Conservation (phyloP, 2,329 filamentous ascomycete genomes). For the Penicillium thymicola region DNA sequence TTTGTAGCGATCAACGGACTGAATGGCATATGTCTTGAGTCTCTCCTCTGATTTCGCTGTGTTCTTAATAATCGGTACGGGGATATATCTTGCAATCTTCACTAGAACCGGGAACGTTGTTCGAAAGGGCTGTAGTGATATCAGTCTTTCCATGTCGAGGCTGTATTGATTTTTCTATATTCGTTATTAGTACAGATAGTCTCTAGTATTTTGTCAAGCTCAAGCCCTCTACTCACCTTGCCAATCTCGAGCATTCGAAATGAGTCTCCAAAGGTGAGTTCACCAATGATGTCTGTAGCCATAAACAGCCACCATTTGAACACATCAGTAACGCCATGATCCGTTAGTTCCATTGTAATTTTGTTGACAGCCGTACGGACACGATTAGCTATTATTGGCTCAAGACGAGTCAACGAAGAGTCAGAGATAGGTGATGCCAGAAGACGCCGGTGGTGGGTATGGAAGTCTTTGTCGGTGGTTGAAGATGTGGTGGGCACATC, state of each 20-base stretch:
- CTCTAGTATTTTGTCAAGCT: background rate
- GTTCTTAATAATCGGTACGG: conserved; percentile 23
- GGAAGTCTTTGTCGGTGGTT: conserved; percentile 39
- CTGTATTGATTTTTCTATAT: conserved; percentile 45
- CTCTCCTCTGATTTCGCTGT: conserved; percentile 19
- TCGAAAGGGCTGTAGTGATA: conserved; percentile 17
- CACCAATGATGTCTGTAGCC: conserved; percentile 54
- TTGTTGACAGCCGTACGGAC: conserved; percentile 41
- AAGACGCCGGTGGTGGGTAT: conserved; percentile 43
- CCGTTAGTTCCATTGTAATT: conserved; percentile 47
- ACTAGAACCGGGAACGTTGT: conserved; percentile 26
- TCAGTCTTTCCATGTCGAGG: conserved; percentile 33
- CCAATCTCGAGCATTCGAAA: conserved; percentile 53
- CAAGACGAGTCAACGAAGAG: conserved; percentile 28
- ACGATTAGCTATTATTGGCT: conserved; percentile 41
- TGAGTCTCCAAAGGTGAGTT: conserved; percentile 56
- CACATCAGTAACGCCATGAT: conserved; percentile 43
- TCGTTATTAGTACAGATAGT: background rate
- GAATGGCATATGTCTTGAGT: conserved; percentile 21
- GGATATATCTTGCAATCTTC: conserved; percentile 19
- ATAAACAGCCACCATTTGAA: conserved; percentile 56
- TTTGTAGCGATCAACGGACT: conserved; percentile 28
- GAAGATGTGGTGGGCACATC: conserved; percentile 40
- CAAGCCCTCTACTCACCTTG: conserved; percentile 34
- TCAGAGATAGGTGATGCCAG: conserved; percentile 36